Evolutionary conservation across 2,329 filamentous ascomycete species (phyloP).

Genomic region (Exophiala mesophila): DNA sequence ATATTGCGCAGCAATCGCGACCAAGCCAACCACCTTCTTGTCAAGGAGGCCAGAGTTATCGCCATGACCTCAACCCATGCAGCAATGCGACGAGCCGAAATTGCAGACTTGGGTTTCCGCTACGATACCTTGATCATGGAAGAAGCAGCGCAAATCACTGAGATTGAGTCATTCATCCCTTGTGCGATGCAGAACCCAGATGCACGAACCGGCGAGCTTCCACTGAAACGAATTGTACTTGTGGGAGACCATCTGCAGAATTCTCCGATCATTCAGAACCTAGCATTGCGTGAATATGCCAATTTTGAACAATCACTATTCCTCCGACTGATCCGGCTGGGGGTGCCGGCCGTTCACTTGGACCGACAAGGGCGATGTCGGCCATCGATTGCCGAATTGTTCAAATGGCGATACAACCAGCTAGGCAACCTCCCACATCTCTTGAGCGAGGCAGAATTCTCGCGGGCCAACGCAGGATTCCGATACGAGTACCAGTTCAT

Average conservation of each 20-base stretch:
- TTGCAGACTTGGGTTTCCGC: slow-evolving; percentile 85
- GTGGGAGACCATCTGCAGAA: slow-evolving; percentile 97
- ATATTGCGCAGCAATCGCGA: slow-evolving; percentile 83
- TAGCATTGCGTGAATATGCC: slow-evolving; percentile 89
- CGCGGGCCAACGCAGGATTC: slow-evolving; percentile 83
- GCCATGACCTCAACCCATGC: slow-evolving; percentile 99
- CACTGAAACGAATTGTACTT: slow-evolving; percentile 80
- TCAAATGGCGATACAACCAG: slow-evolving; percentile 81
- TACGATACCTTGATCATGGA: slow-evolving; percentile 99
- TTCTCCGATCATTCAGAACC: slow-evolving; percentile 88
- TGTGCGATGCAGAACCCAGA: slow-evolving; percentile 72
- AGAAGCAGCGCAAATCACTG: slow-evolving; percentile 95
- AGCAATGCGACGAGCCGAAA: slow-evolving; percentile 87
- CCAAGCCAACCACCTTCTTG: slow-evolving; percentile 91
- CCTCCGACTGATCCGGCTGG: slow-evolving; percentile 80
- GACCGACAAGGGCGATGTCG: slow-evolving; percentile 92
- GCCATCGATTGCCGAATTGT: slow-evolving; percentile 79
- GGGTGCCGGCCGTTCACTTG: slow-evolving; percentile 83
- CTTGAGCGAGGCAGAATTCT: slow-evolving; percentile 64
- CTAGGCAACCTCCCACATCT: slow-evolving; percentile 76
- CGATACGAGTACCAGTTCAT: slow-evolving; percentile 95
- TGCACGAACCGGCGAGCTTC: slow-evolving; percentile 64
- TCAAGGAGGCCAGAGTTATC: slow-evolving; percentile 93
- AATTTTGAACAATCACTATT: slow-evolving; percentile 96
- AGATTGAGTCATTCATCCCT: slow-evolving; percentile 95